A percentile compares a stretch with the other conserved stretches of the same genome.
Conservation (phyloP, 2,329 filamentous ascomycete genomes). For the Claviceps pazoutovae region DNA sequence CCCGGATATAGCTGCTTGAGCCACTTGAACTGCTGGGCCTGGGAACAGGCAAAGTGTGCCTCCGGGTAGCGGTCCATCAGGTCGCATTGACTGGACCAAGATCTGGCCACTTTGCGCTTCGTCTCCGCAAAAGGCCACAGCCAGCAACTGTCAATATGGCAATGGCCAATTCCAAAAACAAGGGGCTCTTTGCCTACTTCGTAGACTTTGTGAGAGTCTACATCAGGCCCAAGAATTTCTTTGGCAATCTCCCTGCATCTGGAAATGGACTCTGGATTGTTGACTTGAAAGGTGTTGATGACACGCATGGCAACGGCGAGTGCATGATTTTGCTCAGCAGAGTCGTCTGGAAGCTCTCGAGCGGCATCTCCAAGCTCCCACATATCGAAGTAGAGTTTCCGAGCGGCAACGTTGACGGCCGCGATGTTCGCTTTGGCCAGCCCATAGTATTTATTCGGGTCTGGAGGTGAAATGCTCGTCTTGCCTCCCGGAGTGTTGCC, state of each 20-base stretch:
- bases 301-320: slow-evolving; percentile 73
- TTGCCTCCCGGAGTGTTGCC: slow-evolving; percentile 78
- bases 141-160: slow-evolving; percentile 97
- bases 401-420: slow-evolving; percentile 73
- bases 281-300: slow-evolving; percentile 78
- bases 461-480: slow-evolving; percentile 67
- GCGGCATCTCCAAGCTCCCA: slow-evolving; percentile 94
- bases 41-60: slow-evolving; percentile 80
- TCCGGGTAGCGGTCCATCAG: slow-evolving; percentile 92
- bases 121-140: slow-evolving; percentile 98
- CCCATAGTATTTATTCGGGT: slow-evolving; percentile 68
- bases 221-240: slow-evolving; percentile 65
- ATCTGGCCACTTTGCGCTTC: slow-evolving; percentile 87
- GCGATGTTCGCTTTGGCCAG: slow-evolving; percentile 72
- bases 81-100: slow-evolving; percentile 94
- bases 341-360: slow-evolving; percentile 75
- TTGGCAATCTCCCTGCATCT: slow-evolving; percentile 71
- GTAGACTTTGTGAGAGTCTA: slow-evolving; percentile 78
- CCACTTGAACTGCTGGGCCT: slow-evolving; percentile 98
- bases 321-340: slow-evolving; percentile 79
- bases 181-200: slow-evolving; percentile 58
- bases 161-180: slow-evolving; percentile 85
- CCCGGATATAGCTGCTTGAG: slow-evolving; percentile 78
- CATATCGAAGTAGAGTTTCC: slow-evolving; percentile 77
- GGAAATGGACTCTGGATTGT: slow-evolving; percentile 62